A percentile compares a stretch with the other conserved stretches of the same genome.
These are phyloP conservation scores for Fusarium gaditjirri DNA, from an alignment of 2,329 filamentous ascomycete species.

Conservation along the genomic window DNA sequence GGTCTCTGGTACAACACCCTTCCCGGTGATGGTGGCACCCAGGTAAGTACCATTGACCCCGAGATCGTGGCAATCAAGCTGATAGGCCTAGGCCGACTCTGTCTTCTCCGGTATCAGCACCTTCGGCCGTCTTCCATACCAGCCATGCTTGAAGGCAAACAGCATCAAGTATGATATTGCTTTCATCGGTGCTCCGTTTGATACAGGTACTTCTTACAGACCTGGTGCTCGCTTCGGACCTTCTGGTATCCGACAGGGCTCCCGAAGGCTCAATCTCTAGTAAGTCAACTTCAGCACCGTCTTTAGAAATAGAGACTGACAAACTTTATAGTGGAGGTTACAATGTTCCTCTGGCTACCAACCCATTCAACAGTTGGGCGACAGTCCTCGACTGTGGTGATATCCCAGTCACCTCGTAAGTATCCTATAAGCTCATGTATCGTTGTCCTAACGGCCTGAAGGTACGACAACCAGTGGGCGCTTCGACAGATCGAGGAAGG, in stretches of 20 bases:
- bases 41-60: conserved; percentile 58
- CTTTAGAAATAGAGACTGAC: background rate
- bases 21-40: conserved; percentile 85
- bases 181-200: conserved; percentile 86
- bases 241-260: conserved; percentile 86
- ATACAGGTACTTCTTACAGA: conserved; percentile 86
- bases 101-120: conserved; percentile 91
- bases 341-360: conserved; percentile 82
- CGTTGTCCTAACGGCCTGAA: conserved; percentile 46
- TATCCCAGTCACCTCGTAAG: conserved; percentile 83
- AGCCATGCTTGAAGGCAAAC: conserved; percentile 68
- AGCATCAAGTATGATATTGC: conserved; percentile 82
- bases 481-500: conserved; percentile 88
- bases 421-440: background rate
- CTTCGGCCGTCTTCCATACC: conserved; percentile 82
- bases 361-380: conserved; percentile 84
- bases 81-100: conserved; percentile 73
- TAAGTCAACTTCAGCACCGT: conserved; percentile 57
- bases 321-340: conserved; percentile 75
- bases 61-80: background rate
- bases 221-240: conserved; percentile 87
- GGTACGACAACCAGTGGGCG: conserved; percentile 84
- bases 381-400: conserved; percentile 86
- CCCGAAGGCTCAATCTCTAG: conserved; percentile 87
- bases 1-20: conserved; percentile 85